Base-by-base conservation (phyloP, 2,329 filamentous ascomycete genomes). In the Colletotrichum limetticola region DNA sequence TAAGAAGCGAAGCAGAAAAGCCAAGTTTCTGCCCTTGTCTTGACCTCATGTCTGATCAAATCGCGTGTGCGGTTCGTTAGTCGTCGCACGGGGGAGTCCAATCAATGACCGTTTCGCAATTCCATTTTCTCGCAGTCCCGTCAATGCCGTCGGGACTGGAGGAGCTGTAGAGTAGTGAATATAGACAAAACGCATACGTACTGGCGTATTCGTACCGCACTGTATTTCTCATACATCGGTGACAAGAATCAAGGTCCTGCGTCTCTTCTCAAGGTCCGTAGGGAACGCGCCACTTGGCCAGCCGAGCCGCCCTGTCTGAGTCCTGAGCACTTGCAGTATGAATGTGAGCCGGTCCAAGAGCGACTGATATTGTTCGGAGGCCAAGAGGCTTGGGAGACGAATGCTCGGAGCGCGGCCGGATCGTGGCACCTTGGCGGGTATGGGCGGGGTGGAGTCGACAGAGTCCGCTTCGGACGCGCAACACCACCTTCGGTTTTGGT, bases 391-490 rank as follows among this genome's bases (percentile, higher is more conserved):
- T 56, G 49, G 63, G 8, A 30, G 30, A 16, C 12, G n/a, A 69
- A 5, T 19, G 16, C 59, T 72, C 65, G 65, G 69, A 72, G 69
- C 37, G 49, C 69, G 65, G 59, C 66, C 69, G 69, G 69, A 22
- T 59, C 63, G 63, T 71, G 63, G 64, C 19, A 24, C 24, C 62
- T 66, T 67, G 68, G 63, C 49, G 56, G 53, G 16, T 55, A 42
- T 49, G 28, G 42, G 22, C 12, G 55, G n/a, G 9, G 37, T 30
- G 24, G 62, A 19, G 42, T 22, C 6, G 37, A 42, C 16, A 37
- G 14, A 62, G 32, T 46, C 35, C 26, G 14, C 42, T 42, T 49
- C 59, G 42, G 32, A 37, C 5, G 26, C 16, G 22, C 24, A 49
- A 62, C 37, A 30, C 35, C 37, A 30, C 26, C 22, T 35, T 35